Evolutionary conservation across 2,329 filamentous ascomycete genomes (phyloP), one percentile per base, ranked within the genome.

Genomic region (Tetracladium maxilliforme): DNA sequence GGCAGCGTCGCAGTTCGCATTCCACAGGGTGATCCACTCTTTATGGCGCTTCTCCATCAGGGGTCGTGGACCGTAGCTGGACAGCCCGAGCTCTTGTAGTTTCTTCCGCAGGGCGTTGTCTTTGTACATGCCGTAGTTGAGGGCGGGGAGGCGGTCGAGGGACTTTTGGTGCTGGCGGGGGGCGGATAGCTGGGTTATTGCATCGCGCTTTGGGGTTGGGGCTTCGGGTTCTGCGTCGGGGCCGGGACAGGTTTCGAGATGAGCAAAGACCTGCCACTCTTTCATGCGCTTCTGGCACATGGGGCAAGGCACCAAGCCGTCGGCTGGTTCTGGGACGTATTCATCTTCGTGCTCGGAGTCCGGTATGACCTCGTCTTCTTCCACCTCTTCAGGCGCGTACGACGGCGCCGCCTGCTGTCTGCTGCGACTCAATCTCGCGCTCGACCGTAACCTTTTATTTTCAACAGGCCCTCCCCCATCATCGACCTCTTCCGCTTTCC

Each of bases 11-110:
- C 84, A 93, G 45, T 98, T 98, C 8, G 92, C 81, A 47, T 98
- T 98, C 78, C 83, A 94, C 11, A 98, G 54, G 19, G 90, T 94
- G 25, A 90, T 64, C 86, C 86, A 98, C 49, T 98, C 90, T 14
- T 70, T 81, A 42, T 95, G 86, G 11, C 92, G 69, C 35, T 64
- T 68, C 44, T 87, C 77, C 27, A 95, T 58, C 2, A 86, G 58
- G 22, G 63, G 55, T 22, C 76, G 76, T 1, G 63, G 50, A 1
- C 90, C 90, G 31, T 55, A 60, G 7, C 61, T 65, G 0, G 82
- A 75, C 29, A 95, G 73, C 2, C 86, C 83, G 2, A 90, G 58
- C 4, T 93, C 83, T 11, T 58, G 48, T 21, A 98, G 56, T 50
- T 93, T 95, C 43, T 81, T 90, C 24, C 74, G 70, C 26, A 98